Conservation (phyloP, 306 rosid species). For the Quercus variabilis region DNA sequence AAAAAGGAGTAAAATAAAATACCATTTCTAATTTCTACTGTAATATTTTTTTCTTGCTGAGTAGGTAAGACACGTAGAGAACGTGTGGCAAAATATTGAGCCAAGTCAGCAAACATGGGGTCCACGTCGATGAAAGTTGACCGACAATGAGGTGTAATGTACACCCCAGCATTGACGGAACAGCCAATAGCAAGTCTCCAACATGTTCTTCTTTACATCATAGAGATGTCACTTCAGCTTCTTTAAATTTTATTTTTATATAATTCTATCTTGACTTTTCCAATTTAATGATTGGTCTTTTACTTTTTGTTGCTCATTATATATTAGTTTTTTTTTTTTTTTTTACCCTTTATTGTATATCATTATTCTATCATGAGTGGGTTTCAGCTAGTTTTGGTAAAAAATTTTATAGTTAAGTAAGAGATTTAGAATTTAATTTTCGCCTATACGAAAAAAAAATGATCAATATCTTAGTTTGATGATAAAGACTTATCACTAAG, state of each 20-base stretch:
- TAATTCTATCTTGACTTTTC: not conserved
- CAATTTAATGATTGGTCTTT: not conserved
- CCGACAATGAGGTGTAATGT: constrained; percentile 22
- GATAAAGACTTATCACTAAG: too few species aligned
- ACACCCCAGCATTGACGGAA: constrained; percentile 7
- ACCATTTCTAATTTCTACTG: too few species aligned
- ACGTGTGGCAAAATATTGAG: not conserved
- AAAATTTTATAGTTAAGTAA: too few species aligned
- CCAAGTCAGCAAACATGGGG: constrained; percentile 18
- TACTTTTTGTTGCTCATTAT: not conserved
- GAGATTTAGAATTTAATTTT: too few species aligned
- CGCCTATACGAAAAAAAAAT: too few species aligned
- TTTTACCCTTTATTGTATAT: not conserved
- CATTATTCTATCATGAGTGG: not conserved
- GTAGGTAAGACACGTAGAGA: constrained; percentile 9
- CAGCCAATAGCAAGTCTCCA: constrained; percentile 2
- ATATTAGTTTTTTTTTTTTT: not conserved
- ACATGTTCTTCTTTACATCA: constrained; percentile 1
- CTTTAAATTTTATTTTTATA: not conserved
- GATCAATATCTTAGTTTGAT: too few species aligned
- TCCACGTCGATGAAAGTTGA: not conserved
- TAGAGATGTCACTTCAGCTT: constrained; percentile 10
- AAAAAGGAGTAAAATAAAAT: too few species aligned
- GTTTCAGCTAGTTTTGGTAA: too few species aligned
- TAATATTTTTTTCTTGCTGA: not conserved